Evolutionary conservation across 257 asterid species (phyloP).

Genomic region (Echites panduratus): DNA sequence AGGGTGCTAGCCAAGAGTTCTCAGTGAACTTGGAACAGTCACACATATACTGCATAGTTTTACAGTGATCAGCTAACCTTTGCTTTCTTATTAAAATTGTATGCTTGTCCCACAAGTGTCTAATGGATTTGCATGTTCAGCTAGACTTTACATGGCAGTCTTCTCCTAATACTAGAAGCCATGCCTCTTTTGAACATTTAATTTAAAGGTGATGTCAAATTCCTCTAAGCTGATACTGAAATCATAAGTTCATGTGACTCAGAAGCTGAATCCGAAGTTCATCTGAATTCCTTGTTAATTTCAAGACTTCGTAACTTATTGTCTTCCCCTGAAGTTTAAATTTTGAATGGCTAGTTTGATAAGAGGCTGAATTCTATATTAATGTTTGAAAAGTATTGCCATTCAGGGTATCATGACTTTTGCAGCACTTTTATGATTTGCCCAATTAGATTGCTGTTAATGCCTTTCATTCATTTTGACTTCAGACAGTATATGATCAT

Average conservation of each 20-base stretch:
- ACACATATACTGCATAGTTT: background rate
- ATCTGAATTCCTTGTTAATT: background rate
- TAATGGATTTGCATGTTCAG: background rate
- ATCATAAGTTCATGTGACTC: background rate
- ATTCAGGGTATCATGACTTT: background rate
- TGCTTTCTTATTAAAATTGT: background rate
- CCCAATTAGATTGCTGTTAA: background rate
- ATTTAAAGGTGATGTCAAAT: background rate
- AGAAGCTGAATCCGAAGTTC: too few species aligned
- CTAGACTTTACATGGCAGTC: background rate
- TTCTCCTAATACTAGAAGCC: background rate
- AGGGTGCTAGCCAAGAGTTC: background rate
- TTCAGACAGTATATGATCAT: constrained; percentile 44
- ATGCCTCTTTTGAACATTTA: background rate
- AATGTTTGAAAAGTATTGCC: background rate
- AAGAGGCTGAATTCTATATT: background rate
- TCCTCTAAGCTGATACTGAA: background rate
- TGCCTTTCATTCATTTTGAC: background rate
- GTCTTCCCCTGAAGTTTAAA: background rate
- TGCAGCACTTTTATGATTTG: background rate
- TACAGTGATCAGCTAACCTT: background rate
- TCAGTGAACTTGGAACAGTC: background rate
- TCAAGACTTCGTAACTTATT: background rate
- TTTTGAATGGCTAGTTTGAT: background rate
- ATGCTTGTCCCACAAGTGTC: background rate